Evolutionary conservation across 805 yeast species (phyloP).

Genomic region (Cyberlindnera maclurae): DNA sequence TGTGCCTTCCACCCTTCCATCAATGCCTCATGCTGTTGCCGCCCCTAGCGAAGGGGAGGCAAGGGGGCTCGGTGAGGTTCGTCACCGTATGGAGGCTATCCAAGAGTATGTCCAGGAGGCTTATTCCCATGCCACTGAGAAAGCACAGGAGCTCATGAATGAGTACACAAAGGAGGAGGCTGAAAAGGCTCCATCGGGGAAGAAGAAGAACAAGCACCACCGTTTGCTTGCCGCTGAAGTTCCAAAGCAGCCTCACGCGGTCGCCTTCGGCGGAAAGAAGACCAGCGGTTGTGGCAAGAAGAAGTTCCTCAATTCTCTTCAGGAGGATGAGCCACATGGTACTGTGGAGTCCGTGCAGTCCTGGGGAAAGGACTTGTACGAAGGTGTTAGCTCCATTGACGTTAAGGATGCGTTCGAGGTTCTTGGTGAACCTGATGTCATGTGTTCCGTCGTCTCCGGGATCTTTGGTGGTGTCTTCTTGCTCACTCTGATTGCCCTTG

Average conservation of each 20-base stretch:
- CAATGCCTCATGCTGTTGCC: not conserved
- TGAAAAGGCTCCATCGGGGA: not conserved
- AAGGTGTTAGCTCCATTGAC: slow-evolving; percentile 12
- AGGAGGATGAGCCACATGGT: slow-evolving; percentile 1
- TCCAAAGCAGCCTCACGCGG: slow-evolving; percentile 1
- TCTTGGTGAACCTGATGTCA: slow-evolving; percentile 8
- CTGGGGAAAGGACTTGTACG: slow-evolving; percentile 9
- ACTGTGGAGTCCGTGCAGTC: slow-evolving; percentile 4
- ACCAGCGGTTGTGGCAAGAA: not conserved
- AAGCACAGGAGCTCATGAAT: slow-evolving; percentile 5
- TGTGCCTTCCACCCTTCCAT: no score
- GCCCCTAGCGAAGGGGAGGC: slow-evolving; percentile 1
- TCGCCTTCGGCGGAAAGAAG: not conserved
- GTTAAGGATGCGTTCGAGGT: slow-evolving; percentile 9
- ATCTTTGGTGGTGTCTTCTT: slow-evolving; percentile 6
- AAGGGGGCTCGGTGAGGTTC: slow-evolving; percentile 2
- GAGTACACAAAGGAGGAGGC: slow-evolving; percentile 5
- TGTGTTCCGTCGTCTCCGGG: slow-evolving; percentile 9
- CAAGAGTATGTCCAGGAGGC: slow-evolving; percentile 6
- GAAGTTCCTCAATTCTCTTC: not conserved
- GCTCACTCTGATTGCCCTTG: slow-evolving; percentile 3
- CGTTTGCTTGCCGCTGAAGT: not conserved
- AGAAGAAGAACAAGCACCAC: not conserved
- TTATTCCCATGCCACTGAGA: slow-evolving; percentile 3
- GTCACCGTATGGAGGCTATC: not conserved